Base-by-base conservation (phyloP, 2,329 filamentous ascomycete species). In the Verticillium tricorpus region DNA sequence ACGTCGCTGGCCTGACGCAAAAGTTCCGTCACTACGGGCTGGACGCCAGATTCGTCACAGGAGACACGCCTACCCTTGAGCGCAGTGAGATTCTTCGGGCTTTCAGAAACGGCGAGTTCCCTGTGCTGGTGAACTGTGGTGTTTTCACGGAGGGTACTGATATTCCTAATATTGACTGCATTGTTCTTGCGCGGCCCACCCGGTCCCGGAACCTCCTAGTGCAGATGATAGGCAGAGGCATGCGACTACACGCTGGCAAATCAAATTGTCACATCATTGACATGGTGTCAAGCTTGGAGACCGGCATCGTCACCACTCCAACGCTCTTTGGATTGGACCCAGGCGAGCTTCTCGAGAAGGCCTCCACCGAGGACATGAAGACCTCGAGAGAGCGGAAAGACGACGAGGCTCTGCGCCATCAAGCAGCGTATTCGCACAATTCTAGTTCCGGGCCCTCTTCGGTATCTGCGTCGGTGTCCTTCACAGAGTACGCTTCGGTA, bases 61-160 rank as follows among this genome's bases (percentile, higher is more conserved):
- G 92, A 19, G 86, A 91, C 31, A 98, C 95, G 0, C 82, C 85
- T 9, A 86, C 85, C 63, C 74, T 84, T n/a, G 81, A 89, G 59
- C 85, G 95, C 55, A 83, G 85, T 58, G 82, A 89, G 58, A 85
- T 86, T 1, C 81, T 99, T 1, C 87, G 91, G 35, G 85, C 85
- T 2, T 99, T 99, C 75, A 90, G 85, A 66, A 82, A 79, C 2
- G 85, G 88, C 8, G 85, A 93, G 54, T 98, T 91, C 65, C 92
- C 92, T 0, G 92, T 99, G 1, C 82, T 99, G 15, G 78, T 99
- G 59, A 99, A 99, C 72, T 98, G 95, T 71, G 93, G 93, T 9
- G 91, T 99, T 50, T 98, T 97, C 70, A 98, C 94, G 0, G 95
- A 99, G 77, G 95, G 95, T 2, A 99, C 95, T 1, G 95, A 99